Evolutionary conservation across 257 asterid species (phyloP).

Genomic region (Mitragyna speciosa): DNA sequence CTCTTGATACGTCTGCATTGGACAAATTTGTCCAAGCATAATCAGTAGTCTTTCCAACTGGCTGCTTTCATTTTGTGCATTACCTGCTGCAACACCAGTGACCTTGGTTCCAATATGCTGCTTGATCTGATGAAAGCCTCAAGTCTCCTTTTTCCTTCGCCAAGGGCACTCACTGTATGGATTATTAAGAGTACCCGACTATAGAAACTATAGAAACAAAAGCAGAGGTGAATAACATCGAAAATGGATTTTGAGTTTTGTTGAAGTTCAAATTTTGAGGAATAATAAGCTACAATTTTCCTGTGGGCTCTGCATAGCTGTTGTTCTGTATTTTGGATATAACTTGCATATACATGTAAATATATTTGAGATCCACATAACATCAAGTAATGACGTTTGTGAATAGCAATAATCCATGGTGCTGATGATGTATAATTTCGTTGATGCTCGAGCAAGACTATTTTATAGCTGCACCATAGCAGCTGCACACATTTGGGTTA

Average conservation of each 20-base stretch:
- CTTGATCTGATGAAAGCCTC: neutral
- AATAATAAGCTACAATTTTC: conserved; percentile 9
- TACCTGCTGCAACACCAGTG: neutral
- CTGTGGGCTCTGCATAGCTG: neutral
- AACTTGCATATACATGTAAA: neutral
- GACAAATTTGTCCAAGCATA: conserved; percentile 57
- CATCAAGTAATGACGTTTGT: neutral
- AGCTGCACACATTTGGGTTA: neutral
- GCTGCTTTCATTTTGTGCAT: conserved; percentile 10
- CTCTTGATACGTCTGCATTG: conserved; percentile 75
- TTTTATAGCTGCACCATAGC: neutral
- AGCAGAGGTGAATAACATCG: neutral
- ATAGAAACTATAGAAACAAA: neutral
- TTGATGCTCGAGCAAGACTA: neutral
- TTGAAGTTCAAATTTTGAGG: neutral
- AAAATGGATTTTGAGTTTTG: neutral
- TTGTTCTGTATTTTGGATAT: neutral
- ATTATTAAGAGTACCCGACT: neutral
- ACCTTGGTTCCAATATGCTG: neutral
- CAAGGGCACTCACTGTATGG: neutral
- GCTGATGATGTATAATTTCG: neutral
- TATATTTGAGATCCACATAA: neutral
- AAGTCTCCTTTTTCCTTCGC: neutral
- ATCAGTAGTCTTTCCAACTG: conserved; percentile 3
- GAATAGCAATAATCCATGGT: neutral